Conservation (phyloP, 2,329 filamentous ascomycete genomes). For the Aureobasidium sp. region DNA sequence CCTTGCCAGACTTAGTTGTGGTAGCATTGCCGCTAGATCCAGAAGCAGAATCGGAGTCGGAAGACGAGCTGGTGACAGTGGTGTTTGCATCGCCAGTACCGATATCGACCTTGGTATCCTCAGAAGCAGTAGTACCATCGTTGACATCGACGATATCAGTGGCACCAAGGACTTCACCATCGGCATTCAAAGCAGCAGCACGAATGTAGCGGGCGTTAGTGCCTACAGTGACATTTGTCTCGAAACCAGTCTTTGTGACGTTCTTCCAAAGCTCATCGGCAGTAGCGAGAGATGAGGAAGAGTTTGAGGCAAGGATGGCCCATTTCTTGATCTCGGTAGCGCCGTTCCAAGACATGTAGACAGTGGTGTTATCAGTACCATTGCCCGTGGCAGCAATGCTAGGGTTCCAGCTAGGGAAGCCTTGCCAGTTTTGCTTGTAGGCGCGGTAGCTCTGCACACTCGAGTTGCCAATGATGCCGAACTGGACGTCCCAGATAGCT, state of each 20-base stretch:
- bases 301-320: slow-evolving; percentile 14
- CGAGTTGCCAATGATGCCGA: slow-evolving; percentile 31
- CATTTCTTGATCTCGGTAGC: slow-evolving; percentile 15
- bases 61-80: neutral
- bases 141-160: slow-evolving; percentile 15
- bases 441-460: slow-evolving; percentile 41
- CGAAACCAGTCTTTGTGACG: slow-evolving; percentile 15
- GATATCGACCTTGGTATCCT: neutral
- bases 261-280: slow-evolving; percentile 12
- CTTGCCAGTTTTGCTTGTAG: slow-evolving; percentile 30
- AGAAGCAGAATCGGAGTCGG: neutral
- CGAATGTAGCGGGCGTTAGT: slow-evolving; percentile 14
- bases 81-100: slow-evolving; percentile 6
- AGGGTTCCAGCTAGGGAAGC: slow-evolving; percentile 6
- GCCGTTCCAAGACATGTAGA: slow-evolving; percentile 16
- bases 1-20: neutral
- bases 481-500: slow-evolving; percentile 44
- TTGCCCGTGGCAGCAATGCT: slow-evolving; percentile 12
- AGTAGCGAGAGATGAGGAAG: slow-evolving; percentile 6
- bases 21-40: neutral
- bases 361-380: slow-evolving; percentile 7
- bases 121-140: neutral
- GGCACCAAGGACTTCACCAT: slow-evolving; percentile 15
- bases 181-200: slow-evolving; percentile 17
- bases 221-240: slow-evolving; percentile 14